Evolutionary conservation across 2,329 filamentous ascomycete species (phyloP), one percentile per base, ranked within the genome.

Genomic region (Apiospora aurea): DNA sequence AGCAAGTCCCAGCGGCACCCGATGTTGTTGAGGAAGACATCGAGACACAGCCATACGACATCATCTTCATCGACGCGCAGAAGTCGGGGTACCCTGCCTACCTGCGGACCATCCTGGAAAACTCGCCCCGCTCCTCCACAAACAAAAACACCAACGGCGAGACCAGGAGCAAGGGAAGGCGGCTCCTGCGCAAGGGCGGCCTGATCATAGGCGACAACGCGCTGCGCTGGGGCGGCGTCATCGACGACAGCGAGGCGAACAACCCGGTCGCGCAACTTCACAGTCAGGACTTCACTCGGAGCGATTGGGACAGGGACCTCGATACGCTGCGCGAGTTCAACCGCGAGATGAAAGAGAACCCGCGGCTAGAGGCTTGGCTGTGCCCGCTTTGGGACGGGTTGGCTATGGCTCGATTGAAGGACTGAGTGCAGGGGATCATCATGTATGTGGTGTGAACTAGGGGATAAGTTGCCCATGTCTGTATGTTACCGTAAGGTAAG

Each of bases 141-240:
- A 38, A 38, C 34, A 18, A 8, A 1, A 16, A 10, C 4, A n/a
- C 21, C 68, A 82, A 85, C 1, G 82, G 80, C 2, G 73, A 24
- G 76, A 2, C 64, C 26, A 34, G 5, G 14, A 72, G 38, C 46
- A 69, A 69, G 69, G 75, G 74, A 21, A 75, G 74, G 18, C 83
- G 86, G 8, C 81, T 90, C 38, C 81, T 90, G 51, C 82, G 84
- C 0, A 77, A 82, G 11, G 86, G 85, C 10, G 87, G 86, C 0
- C 79, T 89, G 71, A 85, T 90, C 72, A 79, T 89, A 18, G 87
- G 85, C 0, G 88, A 90, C 77, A 90, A 90, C 71, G 83, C 87
- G 57, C 81, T 90, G 38, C 84, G 85, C 2, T 79, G 81, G 8
- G 87, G 83, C 8, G 79, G 87, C 16, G 85, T 89, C 4, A 87